A percentile compares a stretch with the other conserved stretches of the same genome.
Conservation (phyloP, 2,329 filamentous ascomycete genomes). For the Phyllosticta capitalensis region DNA sequence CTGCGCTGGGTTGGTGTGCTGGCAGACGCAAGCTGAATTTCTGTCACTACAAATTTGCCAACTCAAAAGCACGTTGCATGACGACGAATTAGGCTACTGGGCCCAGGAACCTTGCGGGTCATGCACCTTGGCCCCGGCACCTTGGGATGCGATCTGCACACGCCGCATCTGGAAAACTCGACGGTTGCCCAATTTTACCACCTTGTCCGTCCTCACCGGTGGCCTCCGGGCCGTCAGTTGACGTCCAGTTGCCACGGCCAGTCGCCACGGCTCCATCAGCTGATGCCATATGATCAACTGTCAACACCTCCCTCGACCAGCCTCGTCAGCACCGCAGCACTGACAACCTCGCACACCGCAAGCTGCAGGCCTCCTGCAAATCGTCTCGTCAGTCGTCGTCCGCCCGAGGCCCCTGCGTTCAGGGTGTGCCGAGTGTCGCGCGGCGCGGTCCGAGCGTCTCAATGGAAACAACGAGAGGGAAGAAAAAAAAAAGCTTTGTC, state of each 20-base stretch:
- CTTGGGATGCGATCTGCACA: background rate
- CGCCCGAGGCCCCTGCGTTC: too few relatives aligned
- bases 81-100: background rate
- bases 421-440: too few relatives aligned
- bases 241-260: too few relatives aligned
- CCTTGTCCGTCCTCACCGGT: background rate
- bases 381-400: background rate
- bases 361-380: background rate
- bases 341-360: background rate
- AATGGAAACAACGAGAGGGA: too few relatives aligned
- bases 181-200: background rate
- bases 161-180: background rate
- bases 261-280: background rate
- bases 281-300: background rate
- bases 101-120: background rate
- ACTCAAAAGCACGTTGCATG: background rate
- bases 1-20: slow-evolving; percentile 25
- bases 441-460: too few relatives aligned
- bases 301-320: background rate
- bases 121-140: background rate
- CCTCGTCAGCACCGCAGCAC: background rate
- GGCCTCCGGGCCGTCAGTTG: background rate
- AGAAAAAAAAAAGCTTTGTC: too few relatives aligned
- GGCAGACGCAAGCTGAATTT: slow-evolving; percentile 2
- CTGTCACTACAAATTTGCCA: background rate